These are phyloP conservation scores for Cyanodermella asteris DNA, from an alignment of 2,329 filamentous ascomycete genomes.

Conservation along the genomic window DNA sequence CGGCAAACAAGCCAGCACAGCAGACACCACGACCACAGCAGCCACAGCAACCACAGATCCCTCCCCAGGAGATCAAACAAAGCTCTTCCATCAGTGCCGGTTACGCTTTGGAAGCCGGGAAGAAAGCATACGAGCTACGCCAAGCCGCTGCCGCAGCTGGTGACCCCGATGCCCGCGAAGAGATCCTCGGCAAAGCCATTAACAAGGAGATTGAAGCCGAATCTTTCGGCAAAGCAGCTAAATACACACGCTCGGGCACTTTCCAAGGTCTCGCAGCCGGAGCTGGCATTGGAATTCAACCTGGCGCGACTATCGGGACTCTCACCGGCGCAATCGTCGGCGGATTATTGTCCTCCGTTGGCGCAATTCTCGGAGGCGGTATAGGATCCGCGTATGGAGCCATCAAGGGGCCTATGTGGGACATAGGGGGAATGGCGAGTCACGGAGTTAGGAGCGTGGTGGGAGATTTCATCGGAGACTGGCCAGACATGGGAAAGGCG, in stretches of 20 bases:
- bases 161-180: constrained; percentile 17
- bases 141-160: constrained; percentile 19
- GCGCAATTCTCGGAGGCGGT: no score
- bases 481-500: no score
- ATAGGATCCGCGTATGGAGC: no score
- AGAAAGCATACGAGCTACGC: constrained; percentile 18
- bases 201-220: constrained; percentile 20
- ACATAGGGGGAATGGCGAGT: no score
- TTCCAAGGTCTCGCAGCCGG: constrained; percentile 19
- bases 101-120: constrained; percentile 15
- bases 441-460: no score
- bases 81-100: constrained; percentile 17
- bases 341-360: no score
- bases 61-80: constrained; percentile 17
- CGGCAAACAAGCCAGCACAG: no score
- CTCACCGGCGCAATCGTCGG: no score
- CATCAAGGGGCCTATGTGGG: no score
- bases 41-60: constrained; percentile 10
- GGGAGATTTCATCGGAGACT: no score
- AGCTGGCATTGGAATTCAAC: constrained; percentile 16
- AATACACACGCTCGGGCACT: constrained; percentile 17
- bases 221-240: constrained; percentile 19
- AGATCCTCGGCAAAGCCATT: constrained; percentile 18
- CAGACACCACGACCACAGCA: no score
- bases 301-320: no score